Evolutionary conservation across 164 flowering plant genomes (phyloP), one percentile per base, ranked within the genome.

Genomic region (Litsea cubeba): DNA sequence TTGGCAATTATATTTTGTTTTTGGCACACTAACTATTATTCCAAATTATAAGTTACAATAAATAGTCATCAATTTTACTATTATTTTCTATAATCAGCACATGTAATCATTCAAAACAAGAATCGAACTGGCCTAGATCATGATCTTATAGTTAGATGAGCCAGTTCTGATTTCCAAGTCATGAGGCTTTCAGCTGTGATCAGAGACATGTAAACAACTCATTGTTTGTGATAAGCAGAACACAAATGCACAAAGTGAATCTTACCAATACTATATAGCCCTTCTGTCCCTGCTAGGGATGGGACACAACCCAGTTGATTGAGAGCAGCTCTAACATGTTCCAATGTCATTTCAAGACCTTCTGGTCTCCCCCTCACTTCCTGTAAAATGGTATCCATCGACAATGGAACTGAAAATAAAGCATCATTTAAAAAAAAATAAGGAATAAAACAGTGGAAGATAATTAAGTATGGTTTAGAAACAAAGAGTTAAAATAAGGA

Each of bases 341-440:
- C 97, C 60, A 85, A 40, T 20, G 91, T 88, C 95, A 89, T 82
- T 18, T 74, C 85, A 72, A 89, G 91, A 51, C 95, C 96, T 68
- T 77, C 85, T 82, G 85, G 85, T 72, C 79, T 84, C 74, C 88
- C 87, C 73, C 90, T 90, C 66, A 91, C 95, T 84, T 92, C 97
- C 73, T 85, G 85, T 74, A 78, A 87, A 72, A 95, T 91, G 50
- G 85, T 80, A 74, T 85, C 74, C 62, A 91, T 24, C 5, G 90
- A 83, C 73, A 93, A 70, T 11, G 92, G 87, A 76, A 67, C 99
- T 95, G 93, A 86, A 77, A 76, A 24, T 10, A 78, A 28, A 74
- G 54, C 30, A 71, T 58, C 32, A 69, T 62, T 2, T 73, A 26
- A 30, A 71, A 69, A 30, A 30, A n/a, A 50, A 58, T 58, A 58